Evolutionary conservation across 2,329 filamentous ascomycete species (phyloP), one percentile per base, ranked within the genome.

Genomic region (Microdochium trichocladiopsis): DNA sequence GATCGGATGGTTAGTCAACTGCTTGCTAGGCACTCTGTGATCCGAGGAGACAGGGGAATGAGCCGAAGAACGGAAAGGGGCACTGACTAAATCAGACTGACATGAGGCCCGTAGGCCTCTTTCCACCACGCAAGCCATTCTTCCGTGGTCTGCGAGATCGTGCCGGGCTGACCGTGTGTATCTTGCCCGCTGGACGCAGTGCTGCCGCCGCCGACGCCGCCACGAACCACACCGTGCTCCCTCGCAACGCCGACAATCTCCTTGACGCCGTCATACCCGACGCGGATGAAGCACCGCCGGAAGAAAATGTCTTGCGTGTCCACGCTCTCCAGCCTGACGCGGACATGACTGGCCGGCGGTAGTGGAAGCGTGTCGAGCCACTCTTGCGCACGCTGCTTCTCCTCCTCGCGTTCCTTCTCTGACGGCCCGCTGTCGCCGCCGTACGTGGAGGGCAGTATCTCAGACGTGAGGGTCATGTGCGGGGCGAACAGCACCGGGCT

Each of bases 11-110:
- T 22, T 25, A 31, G 25, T 8, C 1, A 25, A 14, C 14, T 31
- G 28, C 28, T 31, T 8, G 8, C 28, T 31, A 8, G 28, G 8
- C 28, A 14, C 28, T 14, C 28, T 8, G 28, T 14, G 28, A 31
- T 8, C 28, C 14, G 28, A 31, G 28, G 8, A 14, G 9, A 14
- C 14, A 10, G 31, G 4, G 2, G 18, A 43, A 18, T 11, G 49
- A 11, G 16, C 24, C 25, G 12, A 48, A 4, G 45, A 47, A 41
- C 11, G 24, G 22, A 5, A 10, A 22, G 25, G 25, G 33, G 2
- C 4, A 65, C 65, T 60, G 51, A 67, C 65, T 68, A 68, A 37
- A 66, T 59, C 56, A 68, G 51, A 51, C 65, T 67, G 24, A 67
- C 57, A 56, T 68, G 65, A 24, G 65, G 64, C 31, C 62, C 65